These are phyloP conservation scores for Rhizopus arrhizus DNA, from an alignment of 371 early-diverging fungal genomes.

Conservation along the genomic window DNA sequence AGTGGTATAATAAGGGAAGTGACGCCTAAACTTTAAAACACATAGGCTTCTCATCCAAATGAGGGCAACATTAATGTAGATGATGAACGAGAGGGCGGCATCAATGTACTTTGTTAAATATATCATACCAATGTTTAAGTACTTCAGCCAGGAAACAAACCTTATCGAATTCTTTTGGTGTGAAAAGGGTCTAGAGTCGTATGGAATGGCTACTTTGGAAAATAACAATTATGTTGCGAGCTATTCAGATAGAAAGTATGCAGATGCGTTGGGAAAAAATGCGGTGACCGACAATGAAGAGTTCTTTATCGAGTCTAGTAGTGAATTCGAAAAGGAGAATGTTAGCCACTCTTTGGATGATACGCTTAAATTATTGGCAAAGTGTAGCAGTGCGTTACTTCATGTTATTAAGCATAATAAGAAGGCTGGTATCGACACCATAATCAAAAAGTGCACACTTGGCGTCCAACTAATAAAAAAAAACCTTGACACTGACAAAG, in stretches of 20 bases:
- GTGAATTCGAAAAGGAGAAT: conserved; percentile 14
- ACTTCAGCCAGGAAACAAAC: conserved; percentile 10
- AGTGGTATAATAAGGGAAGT: conserved; percentile 6
- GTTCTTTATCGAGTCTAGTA: conserved; percentile 5
- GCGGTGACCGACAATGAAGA: conserved; percentile 3
- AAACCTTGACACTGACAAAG: conserved; percentile 3
- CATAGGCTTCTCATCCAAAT: conserved; percentile 11
- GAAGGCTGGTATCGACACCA: not conserved
- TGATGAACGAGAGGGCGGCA: not conserved
- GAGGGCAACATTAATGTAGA: conserved; percentile 1
- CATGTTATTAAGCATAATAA: conserved; percentile 1
- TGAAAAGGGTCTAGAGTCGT: conserved; percentile 6
- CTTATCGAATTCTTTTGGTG: conserved; percentile 7
- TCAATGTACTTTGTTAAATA: conserved; percentile 14
- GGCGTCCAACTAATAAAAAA: conserved; percentile 2
- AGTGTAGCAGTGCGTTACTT: conserved; percentile 10
- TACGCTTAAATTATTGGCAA: conserved; percentile 16
- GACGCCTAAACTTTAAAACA: conserved; percentile 7
- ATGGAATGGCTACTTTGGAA: not conserved
- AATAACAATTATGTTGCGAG: not conserved
- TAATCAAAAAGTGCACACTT: not conserved
- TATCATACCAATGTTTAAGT: conserved; percentile 19
- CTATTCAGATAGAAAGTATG: not conserved
- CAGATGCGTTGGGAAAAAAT: not conserved
- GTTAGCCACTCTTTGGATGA: conserved; percentile 14